Base-by-base conservation (phyloP, 202 grass and related monocot genomes). In the Brachypodium distachyon region DNA sequence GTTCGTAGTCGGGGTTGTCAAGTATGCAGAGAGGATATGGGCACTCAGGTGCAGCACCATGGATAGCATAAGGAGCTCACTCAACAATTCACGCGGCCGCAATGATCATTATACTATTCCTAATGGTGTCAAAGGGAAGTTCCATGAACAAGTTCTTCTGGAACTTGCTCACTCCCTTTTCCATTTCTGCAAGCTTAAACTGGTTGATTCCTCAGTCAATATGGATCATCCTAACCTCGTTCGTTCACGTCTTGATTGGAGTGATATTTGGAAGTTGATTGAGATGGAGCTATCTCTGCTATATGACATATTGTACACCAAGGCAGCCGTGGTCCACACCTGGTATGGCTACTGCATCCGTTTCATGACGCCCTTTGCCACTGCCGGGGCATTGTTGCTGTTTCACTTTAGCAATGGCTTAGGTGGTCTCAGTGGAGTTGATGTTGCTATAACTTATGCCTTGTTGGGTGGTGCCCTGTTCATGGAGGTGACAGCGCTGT, bases 221-320 rank as follows among this genome's bases (percentile, higher is more conserved):
- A 59, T 36, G 43, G 52, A 37, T 12, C 28, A 29, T 3, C 43
- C 29, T 70, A 7, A 57, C 19, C 67, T 12, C 3, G n/a, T n/a
- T n/a, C n/a, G n/a, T n/a, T n/a, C n/a, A n/a, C n/a, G 12, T 9
- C 11, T 22, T 5, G 3, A 2, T 9, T 27, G 1, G 3, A 6
- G 18, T 0, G 1, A 72, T 1, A 79, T 64, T 14, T 93, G 77
- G 74, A 34, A 41, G 12, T 8, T 93, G 29, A 12, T 81, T 0
- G 87, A 87, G 61, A 78, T 90, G 18, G 67, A 90, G 39, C 68
- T 93, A 2, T 84, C 83, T 7, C n/a, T 94, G 17, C 36, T 89
- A 7, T 93, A 93, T 3, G 87, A 90, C 12, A 37, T 79, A 2
- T 46, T 87, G 1, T 83, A 93, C 66, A 86, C 90, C 11, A 93